These are phyloP conservation scores for Mycosphaerelloides madeirae DNA, from an alignment of 2,329 filamentous ascomycete genomes.

Conservation along the genomic window DNA sequence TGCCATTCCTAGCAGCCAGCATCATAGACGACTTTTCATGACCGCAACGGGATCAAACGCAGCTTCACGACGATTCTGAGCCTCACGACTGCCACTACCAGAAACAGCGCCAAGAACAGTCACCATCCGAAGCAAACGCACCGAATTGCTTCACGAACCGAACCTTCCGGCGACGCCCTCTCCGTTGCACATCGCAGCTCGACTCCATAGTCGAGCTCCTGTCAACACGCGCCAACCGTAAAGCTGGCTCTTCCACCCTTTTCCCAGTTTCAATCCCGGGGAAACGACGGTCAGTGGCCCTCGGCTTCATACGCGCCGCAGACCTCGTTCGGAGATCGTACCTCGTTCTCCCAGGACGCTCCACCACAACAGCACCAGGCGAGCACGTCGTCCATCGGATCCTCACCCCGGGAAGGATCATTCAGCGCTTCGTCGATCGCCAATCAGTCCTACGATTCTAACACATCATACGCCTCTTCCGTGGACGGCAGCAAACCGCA, in stretches of 20 bases:
- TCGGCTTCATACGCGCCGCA: constrained; percentile 59
- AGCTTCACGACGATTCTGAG: constrained; percentile 7
- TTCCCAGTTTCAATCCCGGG: constrained; percentile 76
- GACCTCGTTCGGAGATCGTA: constrained; percentile 68
- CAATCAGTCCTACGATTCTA: constrained; percentile 44
- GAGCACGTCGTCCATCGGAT: constrained; percentile 63
- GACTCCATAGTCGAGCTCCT: constrained; percentile 16
- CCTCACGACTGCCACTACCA: constrained; percentile 7
- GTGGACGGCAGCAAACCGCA: constrained; percentile 40
- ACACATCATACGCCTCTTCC: constrained; percentile 54
- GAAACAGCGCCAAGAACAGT: not conserved
- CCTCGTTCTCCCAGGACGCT: constrained; percentile 44
- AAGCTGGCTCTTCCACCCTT: constrained; percentile 93
- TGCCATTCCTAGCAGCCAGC: constrained; percentile 24
- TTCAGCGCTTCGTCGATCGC: constrained; percentile 57
- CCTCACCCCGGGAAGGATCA: constrained; percentile 71
- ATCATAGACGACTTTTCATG: constrained; percentile 21
- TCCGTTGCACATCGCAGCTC: constrained; percentile 8
- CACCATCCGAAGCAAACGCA: not conserved
- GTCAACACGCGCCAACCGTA: constrained; percentile 52
- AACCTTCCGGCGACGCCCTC: not conserved
- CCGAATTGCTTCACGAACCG: too few species aligned
- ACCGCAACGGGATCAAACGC: constrained; percentile 11
- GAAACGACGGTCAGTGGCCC: constrained; percentile 67
- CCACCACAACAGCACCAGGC: constrained; percentile 49